These are phyloP conservation scores for Neonectria hederae DNA, from an alignment of 2,329 filamentous ascomycete species.

Conservation along the genomic window DNA sequence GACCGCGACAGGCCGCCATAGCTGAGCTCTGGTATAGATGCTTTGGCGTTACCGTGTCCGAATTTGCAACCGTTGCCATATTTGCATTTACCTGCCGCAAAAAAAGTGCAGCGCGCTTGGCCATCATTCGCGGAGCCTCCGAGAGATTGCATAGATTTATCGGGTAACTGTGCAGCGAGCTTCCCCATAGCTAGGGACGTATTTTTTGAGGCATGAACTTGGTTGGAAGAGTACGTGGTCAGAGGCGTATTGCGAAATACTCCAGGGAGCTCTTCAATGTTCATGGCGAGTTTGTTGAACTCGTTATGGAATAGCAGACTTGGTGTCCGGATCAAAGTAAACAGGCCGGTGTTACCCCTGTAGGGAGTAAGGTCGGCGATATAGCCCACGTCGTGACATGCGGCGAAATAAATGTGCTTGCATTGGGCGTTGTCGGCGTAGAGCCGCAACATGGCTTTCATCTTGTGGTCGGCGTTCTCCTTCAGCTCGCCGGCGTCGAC, in stretches of 20 bases:
- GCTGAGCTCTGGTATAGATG: slow-evolving; percentile 7
- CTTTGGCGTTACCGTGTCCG: slow-evolving; percentile 26
- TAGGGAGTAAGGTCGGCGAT: slow-evolving; percentile 65
- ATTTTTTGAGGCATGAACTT: slow-evolving; percentile 8
- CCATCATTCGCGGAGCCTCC: slow-evolving; percentile 11
- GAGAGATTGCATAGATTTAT: slow-evolving; percentile 4
- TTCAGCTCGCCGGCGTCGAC: slow-evolving; percentile 70
- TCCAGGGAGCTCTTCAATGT: slow-evolving; percentile 59
- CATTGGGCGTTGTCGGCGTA: slow-evolving; percentile 69
- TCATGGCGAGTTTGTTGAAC: slow-evolving; percentile 61
- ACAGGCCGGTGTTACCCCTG: slow-evolving; percentile 56
- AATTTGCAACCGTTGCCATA: slow-evolving; percentile 36
- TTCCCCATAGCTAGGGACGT: slow-evolving; percentile 11
- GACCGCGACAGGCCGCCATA: slow-evolving; percentile 24
- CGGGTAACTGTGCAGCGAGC: not conserved
- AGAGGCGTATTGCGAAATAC: slow-evolving; percentile 60
- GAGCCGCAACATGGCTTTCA: slow-evolving; percentile 59
- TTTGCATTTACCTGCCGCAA: slow-evolving; percentile 34
- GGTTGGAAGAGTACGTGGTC: slow-evolving; percentile 16
- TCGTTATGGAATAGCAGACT: slow-evolving; percentile 61
- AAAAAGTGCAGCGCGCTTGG: slow-evolving; percentile 30
- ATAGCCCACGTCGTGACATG: slow-evolving; percentile 64
- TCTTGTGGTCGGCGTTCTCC: slow-evolving; percentile 68
- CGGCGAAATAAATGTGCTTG: slow-evolving; percentile 71
- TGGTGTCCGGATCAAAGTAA: slow-evolving; percentile 62